phyloP scores from a whole-genome alignment of 306 rosid species.

The Quercus engelmannii region DNA sequence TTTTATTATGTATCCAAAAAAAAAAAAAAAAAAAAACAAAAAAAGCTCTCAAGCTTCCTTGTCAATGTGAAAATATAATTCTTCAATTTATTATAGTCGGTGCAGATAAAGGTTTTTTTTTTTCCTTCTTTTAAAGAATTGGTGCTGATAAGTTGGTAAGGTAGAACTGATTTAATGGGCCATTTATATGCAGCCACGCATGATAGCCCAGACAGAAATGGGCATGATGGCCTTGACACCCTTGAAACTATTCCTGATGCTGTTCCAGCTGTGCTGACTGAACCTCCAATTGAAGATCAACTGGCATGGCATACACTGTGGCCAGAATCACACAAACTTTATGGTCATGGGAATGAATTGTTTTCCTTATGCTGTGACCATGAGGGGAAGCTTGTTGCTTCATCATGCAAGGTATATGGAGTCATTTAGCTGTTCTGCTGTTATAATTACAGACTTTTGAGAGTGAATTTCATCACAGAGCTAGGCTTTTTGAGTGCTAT shows the following conservation, averaged over 20 bases:
- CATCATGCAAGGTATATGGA: conserved; percentile 84
- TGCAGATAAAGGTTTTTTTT: background rate
- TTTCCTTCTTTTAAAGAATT: background rate
- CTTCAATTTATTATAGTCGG: background rate
- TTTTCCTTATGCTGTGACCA: conserved; percentile 87
- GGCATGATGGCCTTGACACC: conserved; percentile 64
- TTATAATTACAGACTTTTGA: background rate
- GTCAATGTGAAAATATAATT: conserved; percentile 12
- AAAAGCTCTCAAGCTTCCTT: background rate
- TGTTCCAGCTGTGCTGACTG: conserved; percentile 72
- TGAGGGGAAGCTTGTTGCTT: conserved; percentile 82
- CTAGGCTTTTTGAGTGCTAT: background rate
- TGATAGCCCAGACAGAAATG: conserved; percentile 43
- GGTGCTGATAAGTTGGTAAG: background rate
- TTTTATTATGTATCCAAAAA: too few relatives aligned
- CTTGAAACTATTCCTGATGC: conserved; percentile 90
- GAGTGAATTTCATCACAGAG: background rate
- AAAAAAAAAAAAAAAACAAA: background rate
- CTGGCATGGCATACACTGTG: conserved; percentile 93
- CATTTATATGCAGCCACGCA: conserved; percentile 53
- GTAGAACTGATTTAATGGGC: conserved; percentile 8
- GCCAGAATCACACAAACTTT: conserved; percentile 98
- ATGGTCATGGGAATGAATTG: conserved; percentile 96
- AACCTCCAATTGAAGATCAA: conserved; percentile 98
- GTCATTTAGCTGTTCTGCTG: conserved; percentile 8